These are phyloP conservation scores for Agaricus subrufescens DNA, from an alignment of 768 basidiomycete species.

Conservation along the genomic window DNA sequence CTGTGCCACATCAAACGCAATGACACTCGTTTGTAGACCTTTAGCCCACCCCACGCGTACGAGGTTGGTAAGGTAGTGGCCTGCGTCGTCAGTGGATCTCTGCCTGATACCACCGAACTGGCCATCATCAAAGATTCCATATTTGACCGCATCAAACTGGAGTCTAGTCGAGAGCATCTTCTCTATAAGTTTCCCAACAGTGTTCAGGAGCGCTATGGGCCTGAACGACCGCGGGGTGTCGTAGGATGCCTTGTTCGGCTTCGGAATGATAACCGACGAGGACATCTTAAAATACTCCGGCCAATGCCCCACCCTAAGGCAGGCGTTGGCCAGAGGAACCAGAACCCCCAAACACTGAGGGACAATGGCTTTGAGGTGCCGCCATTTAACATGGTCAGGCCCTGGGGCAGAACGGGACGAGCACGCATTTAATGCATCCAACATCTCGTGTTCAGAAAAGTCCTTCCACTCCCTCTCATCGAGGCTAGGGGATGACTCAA, in stretches of 20 bases:
- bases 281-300: constrained; percentile 11
- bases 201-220: constrained; percentile 8
- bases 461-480: too few relatives aligned
- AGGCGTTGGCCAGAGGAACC: neutral
- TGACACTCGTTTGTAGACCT: neutral
- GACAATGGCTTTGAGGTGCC: neutral
- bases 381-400: too few relatives aligned
- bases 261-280: constrained; percentile 13
- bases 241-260: constrained; percentile 9
- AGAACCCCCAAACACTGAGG: neutral
- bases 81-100: neutral
- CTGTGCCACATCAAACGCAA: neutral
- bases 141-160: constrained; percentile 2
- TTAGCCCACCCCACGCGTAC: neutral
- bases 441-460: too few relatives aligned
- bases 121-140: neutral
- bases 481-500: too few relatives aligned
- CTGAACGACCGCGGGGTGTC: neutral
- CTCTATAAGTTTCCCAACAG: constrained; percentile 5
- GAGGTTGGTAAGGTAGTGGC: neutral
- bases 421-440: too few relatives aligned
- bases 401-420: too few relatives aligned
- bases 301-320: neutral
- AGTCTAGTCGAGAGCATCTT: constrained; percentile 4
- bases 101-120: neutral